Conservation (phyloP, 1,139 yeast genomes). For the Magnusiomyces tetraspermus region DNA sequence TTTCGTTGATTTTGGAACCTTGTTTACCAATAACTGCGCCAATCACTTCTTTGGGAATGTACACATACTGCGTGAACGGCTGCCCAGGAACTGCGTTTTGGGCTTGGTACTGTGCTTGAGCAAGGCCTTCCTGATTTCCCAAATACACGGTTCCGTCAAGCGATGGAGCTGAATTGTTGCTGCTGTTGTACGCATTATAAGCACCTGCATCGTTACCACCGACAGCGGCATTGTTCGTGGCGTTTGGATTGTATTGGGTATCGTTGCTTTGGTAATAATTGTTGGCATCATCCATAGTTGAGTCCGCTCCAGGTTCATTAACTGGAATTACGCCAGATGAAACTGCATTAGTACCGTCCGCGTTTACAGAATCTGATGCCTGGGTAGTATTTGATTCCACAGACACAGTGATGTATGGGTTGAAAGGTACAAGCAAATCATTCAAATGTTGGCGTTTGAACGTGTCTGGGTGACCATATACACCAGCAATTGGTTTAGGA, state of each 20-base stretch:
- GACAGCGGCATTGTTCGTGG: conserved; percentile 1
- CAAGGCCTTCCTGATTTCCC: conserved; percentile 15
- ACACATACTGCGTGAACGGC: conserved; percentile 31
- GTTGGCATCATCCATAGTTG: conserved; percentile 3
- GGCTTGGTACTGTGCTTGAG: conserved; percentile 20
- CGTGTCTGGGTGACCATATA: conserved; percentile 25
- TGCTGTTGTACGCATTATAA: background rate
- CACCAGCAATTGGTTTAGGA: conserved; percentile 22
- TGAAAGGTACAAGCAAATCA: conserved; percentile 17
- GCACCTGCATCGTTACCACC: conserved; percentile 9
- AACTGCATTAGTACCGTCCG: no score
- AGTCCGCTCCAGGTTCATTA: conserved; percentile 6
- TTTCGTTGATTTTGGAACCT: conserved; percentile 73
- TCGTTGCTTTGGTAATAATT: background rate
- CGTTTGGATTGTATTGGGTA: background rate
- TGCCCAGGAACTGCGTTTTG: conserved; percentile 23
- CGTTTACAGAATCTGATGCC: no score
- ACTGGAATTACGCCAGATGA: conserved; percentile 13
- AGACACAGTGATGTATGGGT: conserved; percentile 18
- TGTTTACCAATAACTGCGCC: conserved; percentile 80
- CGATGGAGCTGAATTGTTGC: no score
- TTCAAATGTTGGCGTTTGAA: conserved; percentile 23
- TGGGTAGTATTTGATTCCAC: no score
- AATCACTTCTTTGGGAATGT: conserved; percentile 66
- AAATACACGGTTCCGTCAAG: conserved; percentile 9